Percentiles rank a stretch among this genome's conserved stretches.
Conservation (phyloP, 2,329 filamentous ascomycete species). For the Epichloe sylvatica region DNA sequence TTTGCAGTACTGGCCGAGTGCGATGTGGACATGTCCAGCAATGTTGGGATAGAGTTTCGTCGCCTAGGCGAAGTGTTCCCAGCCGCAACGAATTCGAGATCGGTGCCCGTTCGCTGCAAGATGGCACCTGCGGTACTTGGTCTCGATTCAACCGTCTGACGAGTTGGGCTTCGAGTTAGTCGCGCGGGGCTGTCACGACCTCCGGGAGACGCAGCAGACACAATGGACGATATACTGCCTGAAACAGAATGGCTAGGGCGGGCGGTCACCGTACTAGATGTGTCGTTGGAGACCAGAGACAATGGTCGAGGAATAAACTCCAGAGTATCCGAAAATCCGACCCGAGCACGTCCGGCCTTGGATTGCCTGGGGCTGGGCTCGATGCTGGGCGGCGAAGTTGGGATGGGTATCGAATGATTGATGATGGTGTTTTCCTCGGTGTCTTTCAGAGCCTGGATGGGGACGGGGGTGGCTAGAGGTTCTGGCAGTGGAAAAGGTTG, state of each 20-base stretch:
- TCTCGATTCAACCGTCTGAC: conserved; percentile 34
- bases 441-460: background rate
- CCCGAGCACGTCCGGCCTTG: conserved; percentile 42
- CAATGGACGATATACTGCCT: conserved; percentile 66
- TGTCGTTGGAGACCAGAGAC: conserved; percentile 73
- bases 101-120: conserved; percentile 32
- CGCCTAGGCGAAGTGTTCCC: conserved; percentile 28
- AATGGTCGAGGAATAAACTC: conserved; percentile 74
- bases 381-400: conserved; percentile 3
- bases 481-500: conserved; percentile 5
- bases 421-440: background rate
- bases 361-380: conserved; percentile 12
- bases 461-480: background rate
- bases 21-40: conserved; percentile 28
- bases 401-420: conserved; percentile 4
- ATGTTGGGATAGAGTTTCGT: conserved; percentile 45
- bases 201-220: conserved; percentile 40
- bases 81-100: conserved; percentile 8
- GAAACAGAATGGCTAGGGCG: conserved; percentile 59
- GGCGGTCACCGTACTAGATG: conserved; percentile 61
- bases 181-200: conserved; percentile 26
- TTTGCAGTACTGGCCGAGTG: conserved; percentile 22
- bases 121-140: conserved; percentile 62
- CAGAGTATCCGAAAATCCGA: conserved; percentile 72
- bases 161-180: conserved; percentile 26